Base-by-base conservation (phyloP, 164 flowering plant genomes). In the Kalanchoe fedtschenkoi region DNA sequence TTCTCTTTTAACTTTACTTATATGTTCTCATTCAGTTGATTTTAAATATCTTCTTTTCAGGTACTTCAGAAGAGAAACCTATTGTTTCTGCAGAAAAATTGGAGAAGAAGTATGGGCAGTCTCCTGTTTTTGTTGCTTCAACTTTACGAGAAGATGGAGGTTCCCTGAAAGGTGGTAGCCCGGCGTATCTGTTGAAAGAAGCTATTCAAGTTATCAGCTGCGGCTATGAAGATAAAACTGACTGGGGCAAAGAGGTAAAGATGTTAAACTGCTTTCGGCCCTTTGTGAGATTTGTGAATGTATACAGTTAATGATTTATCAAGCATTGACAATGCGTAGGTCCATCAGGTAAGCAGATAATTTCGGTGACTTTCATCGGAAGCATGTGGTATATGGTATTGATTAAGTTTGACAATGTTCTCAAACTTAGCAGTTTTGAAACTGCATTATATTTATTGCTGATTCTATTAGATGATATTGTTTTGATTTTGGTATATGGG, bases 131-230 rank as follows among this genome's bases (percentile, higher is more conserved):
- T 72, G 80, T 83, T 34, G 81, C 83, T 2, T 78, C 93, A 5
- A 84, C 88, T 21, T 44, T 87, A 64, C 71, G 81, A 37, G 88
- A 84, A 64, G 63, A 80, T 60, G 93, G 89, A 38, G 89, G 89
- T 7, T 30, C 76, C 15, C 72, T 71, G 28, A 74, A 72, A 66
- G 66, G 71, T 62, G 74, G 86, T 21, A 82, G 79, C 62, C 73
- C 86, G 24, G 81, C 84, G 29, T 75, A 81, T 28, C 73, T 84
- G 61, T 74, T 87, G 4, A 83, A 83, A 66, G 93, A 87, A 74
- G 86, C 93, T 61, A 84, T 86, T 65, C 93, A 86, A 76, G 93
- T 86, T 43, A 84, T 86, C 43, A 82, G 89, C 70, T 86, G 93
- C 70, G 89, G 83, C 28, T 86, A 82, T 64, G 93, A 84, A 69